Base-by-base conservation (phyloP, 2,329 filamentous ascomycete genomes). In the Neopestalotiopsis sp. region DNA sequence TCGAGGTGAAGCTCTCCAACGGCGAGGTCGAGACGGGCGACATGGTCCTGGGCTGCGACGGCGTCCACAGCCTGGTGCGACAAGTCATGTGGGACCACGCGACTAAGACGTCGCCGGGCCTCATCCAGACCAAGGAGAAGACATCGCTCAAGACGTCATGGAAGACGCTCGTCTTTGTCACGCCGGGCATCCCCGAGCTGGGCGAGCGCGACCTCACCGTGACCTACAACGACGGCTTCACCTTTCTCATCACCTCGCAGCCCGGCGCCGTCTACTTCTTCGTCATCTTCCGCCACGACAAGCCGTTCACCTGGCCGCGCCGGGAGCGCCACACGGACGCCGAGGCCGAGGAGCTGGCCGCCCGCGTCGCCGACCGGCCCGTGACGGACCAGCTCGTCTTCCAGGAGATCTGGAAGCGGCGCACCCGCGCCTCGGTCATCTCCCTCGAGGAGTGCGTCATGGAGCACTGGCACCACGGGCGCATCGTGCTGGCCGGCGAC, bases 381-480 rank as follows among this genome's bases (percentile, higher is more conserved):
- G 52, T 79, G 12, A 72, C 71, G 2, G 73, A 71, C 1, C 71
- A 69, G 0, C 12, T 77, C 14, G 76, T 70, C 4, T 77, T 82
- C 49, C 70, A 71, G 0, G 74, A 79, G 28, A 34, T 82, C 5
- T 79, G 74, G 70, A 64, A 74, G 52, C 66, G 65, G 3, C 65
- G 74, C 38, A 69, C 34, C 7, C 71, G 67, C 3, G 74, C 69
- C 5, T 69, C 72, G 4, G 68, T 81, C 28, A 72, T 79, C 4
- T 70, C 72, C 0, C 58, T 81, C 14, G 75, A 81, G 65, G 80
- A 82, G 72, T 76, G 74, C 24, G 73, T 79, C 2, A 56, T 80
- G n/a, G 68, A 75, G 6, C 74, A 76, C 59, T 81, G 80, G 76
- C 74, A 77, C 60, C 76, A 75, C 30, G 77, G 78, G 6, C 71